Evolutionary conservation across 257 asterid genomes (phyloP).

Genomic region (Rhazya stricta): DNA sequence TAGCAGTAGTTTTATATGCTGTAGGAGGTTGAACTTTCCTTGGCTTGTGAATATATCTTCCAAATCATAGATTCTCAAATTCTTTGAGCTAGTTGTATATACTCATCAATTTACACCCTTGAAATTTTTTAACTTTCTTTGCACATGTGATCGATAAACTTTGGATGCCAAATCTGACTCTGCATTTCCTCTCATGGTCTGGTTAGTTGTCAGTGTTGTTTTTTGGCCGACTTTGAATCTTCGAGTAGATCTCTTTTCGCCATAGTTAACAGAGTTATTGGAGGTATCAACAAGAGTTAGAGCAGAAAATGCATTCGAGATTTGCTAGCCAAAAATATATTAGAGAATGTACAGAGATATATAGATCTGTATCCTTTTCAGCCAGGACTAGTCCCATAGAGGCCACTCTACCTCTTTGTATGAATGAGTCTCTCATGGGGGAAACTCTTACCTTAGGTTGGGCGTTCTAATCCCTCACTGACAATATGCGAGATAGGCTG

Average conservation of each 20-base stretch:
- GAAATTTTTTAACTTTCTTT: not conserved
- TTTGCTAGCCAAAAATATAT: too few relatives aligned
- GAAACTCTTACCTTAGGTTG: not conserved
- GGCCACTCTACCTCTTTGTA: not conserved
- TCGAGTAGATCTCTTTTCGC: too few relatives aligned
- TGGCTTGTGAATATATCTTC: constrained; percentile 20
- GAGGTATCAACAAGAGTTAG: too few relatives aligned
- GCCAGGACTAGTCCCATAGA: not conserved
- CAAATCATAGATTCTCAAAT: not conserved
- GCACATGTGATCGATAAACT: not conserved
- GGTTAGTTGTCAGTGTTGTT: not conserved
- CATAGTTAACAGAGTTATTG: too few relatives aligned
- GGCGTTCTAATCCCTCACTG: not conserved
- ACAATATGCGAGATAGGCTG: too few relatives aligned
- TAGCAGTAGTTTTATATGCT: not conserved
- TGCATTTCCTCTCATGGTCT: constrained; percentile 3
- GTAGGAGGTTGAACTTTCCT: not conserved
- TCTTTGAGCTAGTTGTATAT: not conserved
- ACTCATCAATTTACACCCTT: not conserved
- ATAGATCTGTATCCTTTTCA: not conserved
- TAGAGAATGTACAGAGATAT: too few relatives aligned
- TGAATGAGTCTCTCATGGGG: not conserved
- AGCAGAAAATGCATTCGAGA: too few relatives aligned
- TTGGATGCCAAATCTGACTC: not conserved
- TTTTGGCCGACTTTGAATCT: too few relatives aligned